Conservation (phyloP, 345 rosid genomes). For the Syzygium jambos region DNA sequence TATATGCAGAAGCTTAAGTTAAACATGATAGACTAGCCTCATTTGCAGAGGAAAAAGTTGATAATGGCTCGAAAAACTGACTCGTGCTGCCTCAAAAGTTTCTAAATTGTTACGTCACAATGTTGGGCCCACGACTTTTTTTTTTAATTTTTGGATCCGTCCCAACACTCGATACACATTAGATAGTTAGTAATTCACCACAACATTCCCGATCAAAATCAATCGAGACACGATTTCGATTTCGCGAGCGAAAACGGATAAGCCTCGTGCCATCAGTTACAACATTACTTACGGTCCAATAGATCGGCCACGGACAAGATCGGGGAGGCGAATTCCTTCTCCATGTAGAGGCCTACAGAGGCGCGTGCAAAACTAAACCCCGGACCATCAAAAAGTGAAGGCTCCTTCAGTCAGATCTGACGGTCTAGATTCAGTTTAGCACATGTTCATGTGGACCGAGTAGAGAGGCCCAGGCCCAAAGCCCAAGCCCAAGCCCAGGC, state of each 20-base stretch:
- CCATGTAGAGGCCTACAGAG: fast-evolving
- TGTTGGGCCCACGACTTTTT: neutral
- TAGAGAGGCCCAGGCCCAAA: neutral
- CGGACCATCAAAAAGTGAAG: neutral
- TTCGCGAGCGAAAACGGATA: neutral
- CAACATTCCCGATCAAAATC: neutral
- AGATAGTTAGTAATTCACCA: neutral
- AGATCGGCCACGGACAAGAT: neutral
- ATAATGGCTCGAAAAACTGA: neutral
- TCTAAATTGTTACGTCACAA: neutral
- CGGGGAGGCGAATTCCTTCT: fast-evolving
- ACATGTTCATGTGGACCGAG: neutral
- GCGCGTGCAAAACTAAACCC: neutral
- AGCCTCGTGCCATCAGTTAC: neutral
- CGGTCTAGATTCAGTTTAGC: neutral
- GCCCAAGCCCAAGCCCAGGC: neutral
- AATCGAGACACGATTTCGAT: fast-evolving
- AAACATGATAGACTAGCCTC: neutral
- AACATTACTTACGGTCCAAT: neutral
- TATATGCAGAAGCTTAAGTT: neutral
- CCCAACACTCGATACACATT: neutral
- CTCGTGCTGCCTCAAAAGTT: neutral
- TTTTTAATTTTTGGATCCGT: neutral
- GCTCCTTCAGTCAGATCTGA: neutral
- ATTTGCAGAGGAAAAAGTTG: neutral